These are phyloP conservation scores for Penicillium corylophilum DNA, from an alignment of 2,329 filamentous ascomycete genomes.

Conservation along the genomic window DNA sequence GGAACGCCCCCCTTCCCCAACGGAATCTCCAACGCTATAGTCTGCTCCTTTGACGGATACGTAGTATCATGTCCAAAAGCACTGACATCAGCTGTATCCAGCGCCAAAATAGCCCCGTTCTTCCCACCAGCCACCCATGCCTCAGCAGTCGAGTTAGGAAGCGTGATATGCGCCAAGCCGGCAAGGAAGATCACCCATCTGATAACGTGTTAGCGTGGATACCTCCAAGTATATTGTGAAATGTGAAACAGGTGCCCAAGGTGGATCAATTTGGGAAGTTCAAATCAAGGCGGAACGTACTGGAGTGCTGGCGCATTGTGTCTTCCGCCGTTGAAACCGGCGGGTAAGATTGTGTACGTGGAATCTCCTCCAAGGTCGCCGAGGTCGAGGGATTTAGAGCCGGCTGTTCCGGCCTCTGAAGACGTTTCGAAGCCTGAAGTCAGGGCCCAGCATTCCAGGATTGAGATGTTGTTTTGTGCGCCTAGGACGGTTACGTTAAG, in stretches of 20 bases:
- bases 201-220: not conserved
- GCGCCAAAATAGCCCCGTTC: slow-evolving; percentile 44
- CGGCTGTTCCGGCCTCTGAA: slow-evolving; percentile 32
- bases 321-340: slow-evolving; percentile 40
- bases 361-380: slow-evolving; percentile 32
- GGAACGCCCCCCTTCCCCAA: slow-evolving; percentile 36
- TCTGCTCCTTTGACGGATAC: slow-evolving; percentile 42
- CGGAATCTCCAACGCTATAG: slow-evolving; percentile 41
- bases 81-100: slow-evolving; percentile 45
- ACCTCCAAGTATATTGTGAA: too few relatives aligned
- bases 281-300: slow-evolving; percentile 28
- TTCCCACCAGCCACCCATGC: slow-evolving; percentile 43
- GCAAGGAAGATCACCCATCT: slow-evolving; percentile 42
- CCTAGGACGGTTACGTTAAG: slow-evolving; percentile 47
- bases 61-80: slow-evolving; percentile 42
- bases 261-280: not conserved
- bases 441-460: slow-evolving; percentile 50
- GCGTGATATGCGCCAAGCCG: slow-evolving; percentile 44
- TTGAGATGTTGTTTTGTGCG: slow-evolving; percentile 39
- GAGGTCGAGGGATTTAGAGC: slow-evolving; percentile 32
- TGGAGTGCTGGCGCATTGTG: slow-evolving; percentile 47
- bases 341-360: slow-evolving; percentile 40
- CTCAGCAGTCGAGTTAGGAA: slow-evolving; percentile 40
- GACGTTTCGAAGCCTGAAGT: slow-evolving; percentile 36
- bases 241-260: not conserved